phyloP scores from a whole-genome alignment of 169 alveolate genomes.

The Theileria equi region DNA sequence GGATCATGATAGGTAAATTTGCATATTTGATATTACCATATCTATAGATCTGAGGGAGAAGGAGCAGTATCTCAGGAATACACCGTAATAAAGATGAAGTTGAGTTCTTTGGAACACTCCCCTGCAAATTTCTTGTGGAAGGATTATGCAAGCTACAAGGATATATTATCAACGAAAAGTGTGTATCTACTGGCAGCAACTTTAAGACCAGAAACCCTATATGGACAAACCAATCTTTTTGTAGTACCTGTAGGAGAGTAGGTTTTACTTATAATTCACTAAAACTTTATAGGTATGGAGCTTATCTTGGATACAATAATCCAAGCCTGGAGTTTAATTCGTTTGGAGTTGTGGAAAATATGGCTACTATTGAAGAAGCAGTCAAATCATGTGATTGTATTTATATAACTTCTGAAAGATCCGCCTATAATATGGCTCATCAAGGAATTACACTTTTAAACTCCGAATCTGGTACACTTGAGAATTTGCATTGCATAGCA shows the following conservation, averaged over 20 bases:
- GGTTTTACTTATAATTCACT: conserved; percentile 3
- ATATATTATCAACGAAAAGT: conserved; percentile 53
- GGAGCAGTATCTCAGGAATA: conserved; percentile 94
- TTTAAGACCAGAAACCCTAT: conserved; percentile 99
- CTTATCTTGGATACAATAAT: conserved; percentile 72
- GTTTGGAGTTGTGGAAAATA: conserved; percentile 67
- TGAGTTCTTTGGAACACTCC: neutral
- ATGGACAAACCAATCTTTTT: conserved; percentile 98
- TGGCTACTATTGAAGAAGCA: conserved; percentile 53
- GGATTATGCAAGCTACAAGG: conserved; percentile 20
- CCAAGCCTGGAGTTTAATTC: conserved; percentile 66
- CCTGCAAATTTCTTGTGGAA: conserved; percentile 3
- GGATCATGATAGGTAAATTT: conserved; percentile 89
- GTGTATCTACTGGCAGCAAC: conserved; percentile 96
- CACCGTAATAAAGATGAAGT: conserved; percentile 89
- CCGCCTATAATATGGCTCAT: conserved; percentile 89
- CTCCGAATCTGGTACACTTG: neutral
- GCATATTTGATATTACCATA: neutral
- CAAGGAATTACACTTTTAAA: conserved; percentile 75
- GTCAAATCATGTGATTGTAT: conserved; percentile 57
- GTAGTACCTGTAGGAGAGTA: conserved; percentile 95
- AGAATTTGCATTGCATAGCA: conserved; percentile 50
- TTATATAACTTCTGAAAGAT: conserved; percentile 65
- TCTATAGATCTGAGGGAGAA: conserved; percentile 73
- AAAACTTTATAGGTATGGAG: conserved; percentile 10